Percentiles rank a stretch among this genome's conserved stretches.
phyloP scores from a whole-genome alignment of 2,329 filamentous ascomycete species.

The Aspergillus bombycis region DNA sequence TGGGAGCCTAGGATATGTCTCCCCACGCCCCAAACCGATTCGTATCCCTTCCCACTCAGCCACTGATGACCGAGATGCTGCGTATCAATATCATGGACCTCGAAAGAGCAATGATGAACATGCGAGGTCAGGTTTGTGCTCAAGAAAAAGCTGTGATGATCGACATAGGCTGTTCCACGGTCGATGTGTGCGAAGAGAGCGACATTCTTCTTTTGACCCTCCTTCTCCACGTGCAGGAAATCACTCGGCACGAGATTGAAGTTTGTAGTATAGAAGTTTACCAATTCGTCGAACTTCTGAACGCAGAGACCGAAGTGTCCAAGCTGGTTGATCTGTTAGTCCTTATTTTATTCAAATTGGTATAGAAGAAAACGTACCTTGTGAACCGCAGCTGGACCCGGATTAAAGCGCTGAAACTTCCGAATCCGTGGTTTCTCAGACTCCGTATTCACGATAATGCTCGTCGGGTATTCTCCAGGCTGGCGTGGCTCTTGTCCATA shows the following conservation, averaged over 20 bases:
- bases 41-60: slow-evolving; percentile 50
- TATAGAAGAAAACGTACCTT: slow-evolving; percentile 26
- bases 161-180: slow-evolving; percentile 48
- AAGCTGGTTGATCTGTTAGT: slow-evolving; percentile 18
- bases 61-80: slow-evolving; percentile 57
- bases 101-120: slow-evolving; percentile 56
- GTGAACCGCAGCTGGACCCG: slow-evolving; percentile 35
- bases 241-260: slow-evolving; percentile 39
- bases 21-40: slow-evolving; percentile 26
- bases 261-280: slow-evolving; percentile 32
- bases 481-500: slow-evolving; percentile 38
- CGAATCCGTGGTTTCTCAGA: slow-evolving; percentile 32
- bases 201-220: slow-evolving; percentile 28
- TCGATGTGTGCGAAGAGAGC: slow-evolving; percentile 57
- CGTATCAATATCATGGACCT: slow-evolving; percentile 57
- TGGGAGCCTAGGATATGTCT: slow-evolving; percentile 22
- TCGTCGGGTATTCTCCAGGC: slow-evolving; percentile 20
- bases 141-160: slow-evolving; percentile 60
- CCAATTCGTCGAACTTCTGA: slow-evolving; percentile 27
- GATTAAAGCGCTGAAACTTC: slow-evolving; percentile 33
- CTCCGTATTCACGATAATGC: slow-evolving; percentile 31
- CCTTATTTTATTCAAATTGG: neutral
- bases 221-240: slow-evolving; percentile 30
- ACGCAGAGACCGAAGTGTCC: slow-evolving; percentile 35
- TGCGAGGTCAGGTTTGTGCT: slow-evolving; percentile 35